These are phyloP conservation scores for Babjeviella inositovora DNA, from an alignment of 805 yeast genomes.

Conservation along the genomic window DNA sequence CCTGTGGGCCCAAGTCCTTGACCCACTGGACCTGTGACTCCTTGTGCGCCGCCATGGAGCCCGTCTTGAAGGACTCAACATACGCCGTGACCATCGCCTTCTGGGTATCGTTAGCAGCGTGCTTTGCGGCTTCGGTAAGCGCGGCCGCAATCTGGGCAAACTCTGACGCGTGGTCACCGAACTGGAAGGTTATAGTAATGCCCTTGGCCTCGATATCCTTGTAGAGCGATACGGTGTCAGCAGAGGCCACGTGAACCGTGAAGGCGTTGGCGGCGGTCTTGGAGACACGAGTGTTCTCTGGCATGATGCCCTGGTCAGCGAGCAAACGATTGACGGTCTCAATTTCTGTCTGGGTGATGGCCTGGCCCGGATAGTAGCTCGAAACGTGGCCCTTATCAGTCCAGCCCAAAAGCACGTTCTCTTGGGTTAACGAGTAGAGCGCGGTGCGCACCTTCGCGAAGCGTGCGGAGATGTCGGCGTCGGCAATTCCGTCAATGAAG, in stretches of 20 bases:
- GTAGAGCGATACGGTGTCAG: conserved; percentile 27
- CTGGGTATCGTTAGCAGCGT: conserved; percentile 65
- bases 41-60: conserved; percentile 75
- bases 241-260: conserved; percentile 56
- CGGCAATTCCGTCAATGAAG: conserved; percentile 24
- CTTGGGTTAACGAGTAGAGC: conserved; percentile 32
- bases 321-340: conserved; percentile 52
- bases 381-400: conserved; percentile 65
- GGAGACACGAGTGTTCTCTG: conserved; percentile 66
- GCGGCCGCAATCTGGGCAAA: conserved; percentile 41
- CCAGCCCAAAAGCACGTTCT: conserved; percentile 51
- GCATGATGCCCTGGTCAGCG: conserved; percentile 48
- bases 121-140: conserved; percentile 36
- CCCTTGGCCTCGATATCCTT: conserved; percentile 29
- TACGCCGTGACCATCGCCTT: conserved; percentile 48
- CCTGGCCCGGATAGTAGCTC: conserved; percentile 48
- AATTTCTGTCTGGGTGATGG: conserved; percentile 41
- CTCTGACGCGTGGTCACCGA: conserved; percentile 67
- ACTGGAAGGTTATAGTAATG: conserved; percentile 37
- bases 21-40: conserved; percentile 72
- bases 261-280: conserved; percentile 33
- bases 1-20: conserved; percentile 7
- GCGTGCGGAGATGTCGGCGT: conserved; percentile 12
- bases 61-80: conserved; percentile 57
- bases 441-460: conserved; percentile 26